Percentiles rank a stretch among this genome's conserved stretches.
phyloP scores from a whole-genome alignment of 2,329 filamentous ascomycete genomes.

The Cladosporium sp. region DNA sequence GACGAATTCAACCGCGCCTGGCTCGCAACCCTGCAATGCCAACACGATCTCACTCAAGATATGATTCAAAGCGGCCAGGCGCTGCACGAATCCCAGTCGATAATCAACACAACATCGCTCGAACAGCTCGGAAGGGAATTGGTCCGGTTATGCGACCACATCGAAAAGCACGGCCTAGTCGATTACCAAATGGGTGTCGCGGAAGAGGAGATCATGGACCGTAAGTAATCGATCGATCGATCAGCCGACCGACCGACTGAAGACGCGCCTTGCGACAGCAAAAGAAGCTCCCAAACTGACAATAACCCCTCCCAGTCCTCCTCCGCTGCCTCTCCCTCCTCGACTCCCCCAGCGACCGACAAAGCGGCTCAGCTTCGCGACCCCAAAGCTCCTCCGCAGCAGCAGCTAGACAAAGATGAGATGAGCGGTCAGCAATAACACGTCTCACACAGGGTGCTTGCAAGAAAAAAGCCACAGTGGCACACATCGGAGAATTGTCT shows the following conservation, averaged over 20 bases:
- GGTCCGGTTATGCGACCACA: conserved; percentile 73
- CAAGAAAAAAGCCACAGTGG: background rate
- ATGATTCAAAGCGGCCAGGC: conserved; percentile 55
- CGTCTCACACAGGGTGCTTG: background rate
- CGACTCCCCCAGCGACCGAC: conserved; percentile 6
- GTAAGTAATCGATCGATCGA: conserved; percentile 50
- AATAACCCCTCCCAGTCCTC: conserved; percentile 4
- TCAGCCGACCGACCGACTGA: no score
- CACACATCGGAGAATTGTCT: no score
- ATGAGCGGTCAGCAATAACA: background rate
- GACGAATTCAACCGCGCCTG: conserved; percentile 91
- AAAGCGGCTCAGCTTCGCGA: background rate
- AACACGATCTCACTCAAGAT: conserved; percentile 66
- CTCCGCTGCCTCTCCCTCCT: conserved; percentile 14
- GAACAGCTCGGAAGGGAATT: conserved; percentile 78
- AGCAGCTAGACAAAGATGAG: conserved; percentile 1
- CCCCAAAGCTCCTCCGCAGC: conserved; percentile 6
- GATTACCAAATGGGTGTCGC: conserved; percentile 97
- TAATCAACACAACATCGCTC: conserved; percentile 65
- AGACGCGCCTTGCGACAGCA: no score
- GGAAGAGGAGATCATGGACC: conserved; percentile 82
- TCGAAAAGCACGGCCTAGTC: conserved; percentile 88
- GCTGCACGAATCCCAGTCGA: conserved; percentile 51
- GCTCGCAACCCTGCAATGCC: conserved; percentile 76
- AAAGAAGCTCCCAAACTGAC: background rate